These are phyloP conservation scores for Lolium perenne DNA, from an alignment of 176 grass and related monocot genomes.

Conservation along the genomic window DNA sequence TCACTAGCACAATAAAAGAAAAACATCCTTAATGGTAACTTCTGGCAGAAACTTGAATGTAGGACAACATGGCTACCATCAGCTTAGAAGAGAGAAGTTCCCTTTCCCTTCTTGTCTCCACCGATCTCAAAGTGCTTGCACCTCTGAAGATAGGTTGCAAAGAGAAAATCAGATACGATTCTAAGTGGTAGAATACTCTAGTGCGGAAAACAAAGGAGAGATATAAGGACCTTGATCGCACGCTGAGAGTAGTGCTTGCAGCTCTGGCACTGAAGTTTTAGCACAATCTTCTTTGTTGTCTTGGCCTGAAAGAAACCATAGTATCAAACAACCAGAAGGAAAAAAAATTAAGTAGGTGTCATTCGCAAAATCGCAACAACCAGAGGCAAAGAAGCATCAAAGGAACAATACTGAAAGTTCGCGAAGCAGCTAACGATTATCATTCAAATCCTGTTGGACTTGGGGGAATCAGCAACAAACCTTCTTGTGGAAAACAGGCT, in stretches of 20 bases:
- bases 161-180: neutral
- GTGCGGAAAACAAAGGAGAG: neutral
- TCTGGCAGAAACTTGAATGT: neutral
- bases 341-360: neutral
- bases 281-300: constrained; percentile 94
- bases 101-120: neutral
- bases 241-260: constrained; percentile 90
- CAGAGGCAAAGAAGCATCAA: neutral
- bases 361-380: neutral
- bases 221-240: constrained; percentile 57
- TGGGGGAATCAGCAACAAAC: constrained; percentile 22
- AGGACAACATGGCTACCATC: neutral
- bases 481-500: constrained; percentile 99
- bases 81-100: neutral
- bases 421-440: neutral
- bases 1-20: neutral
- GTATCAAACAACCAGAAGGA: neutral
- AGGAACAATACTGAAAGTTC: neutral
- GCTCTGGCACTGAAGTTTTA: constrained; percentile 89
- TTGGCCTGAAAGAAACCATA: constrained; percentile 66
- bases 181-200: neutral
- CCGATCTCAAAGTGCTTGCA: neutral
- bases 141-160: neutral
- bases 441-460: neutral
- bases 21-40: constrained; percentile 12